phyloP scores from a whole-genome alignment of 768 basidiomycete genomes.

The Tricholoma matsutake region DNA sequence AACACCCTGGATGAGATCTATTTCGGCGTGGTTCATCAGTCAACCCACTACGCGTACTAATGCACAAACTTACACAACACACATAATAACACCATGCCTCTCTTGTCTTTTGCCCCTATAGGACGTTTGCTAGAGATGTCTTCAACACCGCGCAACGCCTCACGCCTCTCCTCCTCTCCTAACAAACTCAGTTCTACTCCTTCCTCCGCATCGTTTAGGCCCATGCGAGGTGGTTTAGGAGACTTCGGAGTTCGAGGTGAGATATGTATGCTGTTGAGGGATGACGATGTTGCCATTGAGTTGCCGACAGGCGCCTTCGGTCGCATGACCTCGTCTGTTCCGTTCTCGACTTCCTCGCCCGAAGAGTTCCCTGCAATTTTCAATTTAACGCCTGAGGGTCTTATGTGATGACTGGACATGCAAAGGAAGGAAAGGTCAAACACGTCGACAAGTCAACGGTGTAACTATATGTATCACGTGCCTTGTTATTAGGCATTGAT shows the following conservation, averaged over 20 bases:
- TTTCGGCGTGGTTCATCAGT: constrained; percentile 7
- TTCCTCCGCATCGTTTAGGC: constrained; percentile 41
- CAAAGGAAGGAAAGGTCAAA: constrained; percentile 13
- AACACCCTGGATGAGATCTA: constrained; percentile 84
- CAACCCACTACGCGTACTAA: constrained; percentile 82
- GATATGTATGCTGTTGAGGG: constrained; percentile 56
- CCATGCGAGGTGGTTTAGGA: constrained; percentile 35
- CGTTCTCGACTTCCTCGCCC: constrained; percentile 11
- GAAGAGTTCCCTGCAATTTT: constrained; percentile 7
- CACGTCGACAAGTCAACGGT: background rate
- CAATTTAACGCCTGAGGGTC: constrained; percentile 5
- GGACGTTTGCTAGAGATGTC: constrained; percentile 36
- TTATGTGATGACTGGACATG: constrained; percentile 27
- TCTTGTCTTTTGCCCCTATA: constrained; percentile 74
- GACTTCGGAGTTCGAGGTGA: constrained; percentile 52
- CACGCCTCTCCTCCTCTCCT: constrained; percentile 50
- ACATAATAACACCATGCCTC: constrained; percentile 80
- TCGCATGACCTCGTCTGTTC: constrained; percentile 38
- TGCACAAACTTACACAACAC: constrained; percentile 73
- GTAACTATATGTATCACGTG: background rate
- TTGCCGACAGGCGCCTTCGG: constrained; percentile 29
- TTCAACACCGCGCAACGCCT: constrained; percentile 42
- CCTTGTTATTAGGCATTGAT: background rate
- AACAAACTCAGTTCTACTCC: constrained; percentile 63
- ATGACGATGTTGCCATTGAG: constrained; percentile 54